Conservation (phyloP, 208 protist genomes). For the Trypanosomatidae sp. region DNA sequence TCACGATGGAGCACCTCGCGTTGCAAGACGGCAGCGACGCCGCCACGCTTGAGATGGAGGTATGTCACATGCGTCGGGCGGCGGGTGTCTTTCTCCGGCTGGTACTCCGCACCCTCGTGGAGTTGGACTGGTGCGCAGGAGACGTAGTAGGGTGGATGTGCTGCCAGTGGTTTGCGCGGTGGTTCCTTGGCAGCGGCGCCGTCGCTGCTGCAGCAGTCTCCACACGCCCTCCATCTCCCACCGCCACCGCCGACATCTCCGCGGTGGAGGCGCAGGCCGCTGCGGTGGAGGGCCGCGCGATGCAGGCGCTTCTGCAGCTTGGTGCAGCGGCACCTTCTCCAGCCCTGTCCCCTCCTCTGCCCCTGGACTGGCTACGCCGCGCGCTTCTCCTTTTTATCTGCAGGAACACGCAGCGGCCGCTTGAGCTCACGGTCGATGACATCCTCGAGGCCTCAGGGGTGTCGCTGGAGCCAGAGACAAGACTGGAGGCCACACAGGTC, state of each 20-base stretch:
- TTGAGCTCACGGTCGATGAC: conserved; percentile 42
- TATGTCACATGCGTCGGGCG: conserved; percentile 11
- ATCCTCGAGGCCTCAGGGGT: conserved; percentile 21
- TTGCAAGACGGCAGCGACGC: neutral
- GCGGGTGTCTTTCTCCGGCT: conserved; percentile 17
- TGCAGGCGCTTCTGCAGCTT: conserved; percentile 27
- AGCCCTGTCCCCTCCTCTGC: neutral
- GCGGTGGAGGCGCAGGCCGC: neutral
- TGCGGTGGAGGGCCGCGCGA: conserved; percentile 19
- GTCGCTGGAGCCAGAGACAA: neutral
- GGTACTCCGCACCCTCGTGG: conserved; percentile 12
- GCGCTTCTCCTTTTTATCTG: conserved; percentile 37
- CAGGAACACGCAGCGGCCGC: conserved; percentile 16
- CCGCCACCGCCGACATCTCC: neutral
- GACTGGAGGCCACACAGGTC: neutral
- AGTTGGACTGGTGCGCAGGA: conserved; percentile 27
- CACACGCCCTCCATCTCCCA: neutral
- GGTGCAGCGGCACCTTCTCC: neutral
- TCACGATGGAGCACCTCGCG: conserved; percentile 14
- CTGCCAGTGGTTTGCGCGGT: conserved; percentile 16
- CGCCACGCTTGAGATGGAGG: conserved; percentile 6
- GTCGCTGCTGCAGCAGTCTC: neutral
- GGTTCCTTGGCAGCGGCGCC: conserved; percentile 20
- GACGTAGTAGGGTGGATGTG: conserved; percentile 15
- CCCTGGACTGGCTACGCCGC: conserved; percentile 29